Base-by-base conservation (phyloP, 75 land plant species). In the Cryptomeria japonica region DNA sequence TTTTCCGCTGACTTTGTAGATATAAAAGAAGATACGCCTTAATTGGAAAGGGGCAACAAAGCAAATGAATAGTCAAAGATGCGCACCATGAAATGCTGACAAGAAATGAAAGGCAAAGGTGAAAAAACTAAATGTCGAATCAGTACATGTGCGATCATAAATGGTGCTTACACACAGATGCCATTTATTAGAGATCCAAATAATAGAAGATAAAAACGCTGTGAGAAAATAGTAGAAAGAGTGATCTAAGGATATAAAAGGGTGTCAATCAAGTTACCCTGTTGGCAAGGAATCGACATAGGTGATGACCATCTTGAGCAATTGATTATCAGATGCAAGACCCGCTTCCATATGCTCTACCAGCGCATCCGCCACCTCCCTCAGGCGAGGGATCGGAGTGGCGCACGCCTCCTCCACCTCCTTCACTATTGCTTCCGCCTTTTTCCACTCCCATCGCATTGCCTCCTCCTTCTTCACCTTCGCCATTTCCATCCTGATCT, bases 251-350 rank as follows among this genome's bases (percentile, higher is more conserved):
- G 49, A 47, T 47, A 47, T 47, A 47, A 47, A 47, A 47, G 49
- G 49, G 49, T 9, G 8, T 7, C 49, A 47, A 47, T 47, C 61
- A 56, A 56, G 25, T 34, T 89, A 94, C 96, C 96, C 96, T 53
- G 90, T 93, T 18, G 95, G 96, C 38, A 95, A 86, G 47, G 64
- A 41, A 68, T 93, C 89, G 64, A 92, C 94, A 46, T 90, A 93
- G 88, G 90, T 92, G 42, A 91, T 92, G 11, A 95, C 84, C 96
- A 95, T 93, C 90, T 89, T 88, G 80, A 95, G 95, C 56, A 75
- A 80, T 51, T 91, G 89, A 38, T 91, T 76, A 3, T 93, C 95
- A 32, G 46, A 85, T 6, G 91, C 91, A 11, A 95, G 91, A 3
- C 96, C 94, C 39, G 94, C 92, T 2, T 91, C 56, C 95, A 95